Evolutionary conservation across 2,329 filamentous ascomycete species (phyloP), one percentile per base, ranked within the genome.

Genomic region (Alternaria incomplexa): DNA sequence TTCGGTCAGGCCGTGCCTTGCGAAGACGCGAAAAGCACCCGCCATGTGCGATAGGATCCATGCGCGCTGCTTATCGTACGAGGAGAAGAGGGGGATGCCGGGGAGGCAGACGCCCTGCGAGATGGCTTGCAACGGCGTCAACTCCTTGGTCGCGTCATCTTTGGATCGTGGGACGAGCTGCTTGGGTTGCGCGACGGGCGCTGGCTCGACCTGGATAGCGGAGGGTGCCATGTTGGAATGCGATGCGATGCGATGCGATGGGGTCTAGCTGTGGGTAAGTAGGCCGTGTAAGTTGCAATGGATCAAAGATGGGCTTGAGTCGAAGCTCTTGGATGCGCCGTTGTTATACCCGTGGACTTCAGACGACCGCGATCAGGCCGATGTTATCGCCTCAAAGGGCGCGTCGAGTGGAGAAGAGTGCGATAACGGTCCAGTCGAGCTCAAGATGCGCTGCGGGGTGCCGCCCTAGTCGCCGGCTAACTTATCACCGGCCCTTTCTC

Each of bases 41-140:
- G 89, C 88, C 84, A 90, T 90, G 78, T 91, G 89, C 26, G 87
- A 81, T 10, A 90, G 82, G 61, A 88, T 87, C 83, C 90, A 90
- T 71, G 84, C 83, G 20, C 90, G 87, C 61, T 91, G 85, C 50
- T 85, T 83, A 40, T 83, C 82, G 62, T 84, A 83, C 23, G 83
- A 81, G 5, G 82, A 77, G 71, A 89, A 88, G 43, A 80, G 81
- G 3, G 88, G 88, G 20, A 90, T 88, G 9, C 86, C 85, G 11
- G 82, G 79, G 25, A 86, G 80, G 63, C 76, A 80, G 13, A 79
- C 73, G 46, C 83, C 83, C 73, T 84, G 83, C 20, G 81, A 83
- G 55, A 85, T 85, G 40, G 79, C 79, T 64, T 82, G 75, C 15
- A 82, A 67, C 1, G 79, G 72, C 8, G 77, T 80, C 55, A 69